Conservation (phyloP, 192 early-diverging fungal genomes). For the Linnemannia exigua region DNA sequence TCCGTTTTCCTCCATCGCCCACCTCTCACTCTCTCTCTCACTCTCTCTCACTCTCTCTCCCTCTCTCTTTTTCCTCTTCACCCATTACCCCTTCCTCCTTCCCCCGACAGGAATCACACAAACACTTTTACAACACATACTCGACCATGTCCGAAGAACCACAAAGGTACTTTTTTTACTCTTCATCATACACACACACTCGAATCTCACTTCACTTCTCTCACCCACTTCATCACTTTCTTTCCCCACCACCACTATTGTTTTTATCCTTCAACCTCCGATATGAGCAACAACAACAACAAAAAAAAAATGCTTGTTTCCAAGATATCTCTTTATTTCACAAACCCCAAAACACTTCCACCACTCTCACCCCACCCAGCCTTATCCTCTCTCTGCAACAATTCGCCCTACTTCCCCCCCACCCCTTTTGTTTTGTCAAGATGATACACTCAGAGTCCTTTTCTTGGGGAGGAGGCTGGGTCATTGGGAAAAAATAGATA, state of each 20-base stretch:
- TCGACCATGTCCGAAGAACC: conserved; percentile 10
- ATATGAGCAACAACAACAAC: conserved; percentile 4
- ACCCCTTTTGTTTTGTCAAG: background rate
- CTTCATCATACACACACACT: background rate
- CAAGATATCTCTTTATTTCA: background rate
- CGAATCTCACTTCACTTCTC: background rate
- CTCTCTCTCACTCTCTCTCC: background rate
- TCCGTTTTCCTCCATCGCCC: too few relatives aligned
- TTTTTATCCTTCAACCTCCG: background rate
- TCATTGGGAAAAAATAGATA: background rate
- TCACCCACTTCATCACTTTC: background rate
- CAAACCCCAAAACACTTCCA: conserved; percentile 3
- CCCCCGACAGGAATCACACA: background rate
- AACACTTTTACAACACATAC: background rate
- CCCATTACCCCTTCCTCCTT: background rate
- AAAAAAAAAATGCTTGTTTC: background rate
- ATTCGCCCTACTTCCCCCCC: background rate
- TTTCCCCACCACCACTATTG: background rate
- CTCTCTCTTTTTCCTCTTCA: background rate
- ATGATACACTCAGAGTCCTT: background rate
- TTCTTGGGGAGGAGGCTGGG: background rate
- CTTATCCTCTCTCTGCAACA: too few relatives aligned
- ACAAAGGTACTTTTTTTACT: conserved; percentile 1
- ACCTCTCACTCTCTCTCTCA: background rate
- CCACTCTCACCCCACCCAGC: background rate